Evolutionary conservation across 2,329 filamentous ascomycete species (phyloP), one percentile per base, ranked within the genome.

Genomic region (Samsoniella hepiali): DNA sequence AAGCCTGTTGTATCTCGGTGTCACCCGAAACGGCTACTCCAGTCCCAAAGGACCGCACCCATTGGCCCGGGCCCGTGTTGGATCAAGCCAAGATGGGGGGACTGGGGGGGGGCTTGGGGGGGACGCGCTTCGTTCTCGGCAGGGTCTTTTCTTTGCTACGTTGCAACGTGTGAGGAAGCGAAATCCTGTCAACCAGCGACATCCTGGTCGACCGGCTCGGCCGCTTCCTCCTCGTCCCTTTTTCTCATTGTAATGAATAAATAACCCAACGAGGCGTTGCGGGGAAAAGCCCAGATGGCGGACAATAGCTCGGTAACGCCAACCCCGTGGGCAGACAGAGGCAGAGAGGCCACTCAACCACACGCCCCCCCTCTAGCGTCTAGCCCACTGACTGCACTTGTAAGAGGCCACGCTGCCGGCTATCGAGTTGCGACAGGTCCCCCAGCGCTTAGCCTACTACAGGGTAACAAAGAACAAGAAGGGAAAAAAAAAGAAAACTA

Each of bases 21-120:
- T 45, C 51, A 55, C 58, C 58, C 50, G 44, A 47, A 61, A 54
- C 38, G 58, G 50, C 58, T 55, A 61, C 50, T 55, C 50, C 40
- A 27, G 36, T 29, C 53, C 53, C 22, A 10, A 40, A 11, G 38
- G 7, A 10, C 13, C 5, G 27, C 9, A 49, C 31, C 15, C 27
- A 50, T 50, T 50, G 47, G 47, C 47, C 47, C 27, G 47, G 22
- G 22, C 22, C 22, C 47, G 6, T 31, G 27, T 10, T 31, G 13
- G 29, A 32, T 11, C 11, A n/a, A 32, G 31, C 50, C 32, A 13
- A 53, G 10, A 22, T 22, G 22, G 22, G 22, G 22, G 22, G 34
- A 38, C 34, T 11, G 9, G 36, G 11, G 5, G 36, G 38, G 38
- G 38, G 13, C 13, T 31, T 49, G 44, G 44, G 49, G 49, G 13